A percentile compares a stretch with the other conserved stretches of the same genome.
Evolutionary conservation across 495 filamentous ascomycete genomes (phyloP).

Genomic region (Pseudomonodictys pantanalensis): DNA sequence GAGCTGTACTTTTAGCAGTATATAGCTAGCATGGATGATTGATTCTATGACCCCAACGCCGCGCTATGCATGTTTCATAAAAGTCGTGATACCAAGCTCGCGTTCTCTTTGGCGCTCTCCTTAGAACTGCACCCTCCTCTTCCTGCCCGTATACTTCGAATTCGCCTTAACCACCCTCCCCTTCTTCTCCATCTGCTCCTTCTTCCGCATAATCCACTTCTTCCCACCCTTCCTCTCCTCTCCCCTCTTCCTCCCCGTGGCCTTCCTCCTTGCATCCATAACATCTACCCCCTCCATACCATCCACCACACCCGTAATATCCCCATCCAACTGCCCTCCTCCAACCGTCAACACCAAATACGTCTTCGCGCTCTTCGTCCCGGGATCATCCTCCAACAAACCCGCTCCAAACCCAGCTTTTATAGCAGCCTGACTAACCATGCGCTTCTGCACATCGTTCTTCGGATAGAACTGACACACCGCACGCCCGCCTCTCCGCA

Average conservation of each 20-base stretch:
- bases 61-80: conserved; percentile 28
- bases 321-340: conserved; percentile 65
- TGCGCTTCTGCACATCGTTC: conserved; percentile 83
- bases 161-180: conserved; percentile 88
- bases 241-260: conserved; percentile 49
- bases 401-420: conserved; percentile 94
- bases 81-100: conserved; percentile 1
- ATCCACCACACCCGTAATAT: conserved; percentile 81
- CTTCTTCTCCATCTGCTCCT: conserved; percentile 90
- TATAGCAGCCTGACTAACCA: conserved; percentile 86
- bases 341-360: conserved; percentile 95
- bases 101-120: too few relatives aligned
- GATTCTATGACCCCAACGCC: conserved; percentile 15
- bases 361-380: conserved; percentile 89
- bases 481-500: conserved; percentile 81
- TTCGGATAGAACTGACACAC: conserved; percentile 98
- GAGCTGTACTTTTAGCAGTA: conserved; percentile 34
- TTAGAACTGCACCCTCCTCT: conserved; percentile 62
- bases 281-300: conserved; percentile 89
- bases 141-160: conserved; percentile 91
- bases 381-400: conserved; percentile 89
- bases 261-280: conserved; percentile 60
- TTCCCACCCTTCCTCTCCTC: conserved; percentile 73
- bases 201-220: conserved; percentile 89
- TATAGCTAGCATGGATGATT: conserved; percentile 23